Conservation (phyloP, 2,329 filamentous ascomycete species). For the Sclerotinia minor region DNA sequence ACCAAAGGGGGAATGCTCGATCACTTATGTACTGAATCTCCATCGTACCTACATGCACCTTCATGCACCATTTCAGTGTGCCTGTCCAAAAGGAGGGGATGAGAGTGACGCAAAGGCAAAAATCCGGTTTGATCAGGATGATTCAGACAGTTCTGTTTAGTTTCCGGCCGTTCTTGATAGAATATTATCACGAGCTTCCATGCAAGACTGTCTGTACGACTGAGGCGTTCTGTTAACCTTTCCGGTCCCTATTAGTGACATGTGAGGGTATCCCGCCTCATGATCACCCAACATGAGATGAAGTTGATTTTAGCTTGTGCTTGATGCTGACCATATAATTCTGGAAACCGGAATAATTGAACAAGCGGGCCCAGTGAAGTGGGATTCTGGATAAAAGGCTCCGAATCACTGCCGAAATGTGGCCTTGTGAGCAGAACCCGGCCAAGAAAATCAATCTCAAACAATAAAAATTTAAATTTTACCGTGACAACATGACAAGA, state of each 20-base stretch:
- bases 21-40: slow-evolving; percentile 4
- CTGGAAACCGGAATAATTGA: slow-evolving; percentile 20
- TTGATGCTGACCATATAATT: slow-evolving; percentile 5
- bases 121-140: neutral
- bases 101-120: neutral
- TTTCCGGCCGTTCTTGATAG: neutral
- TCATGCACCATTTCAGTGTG: neutral
- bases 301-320: slow-evolving; percentile 16
- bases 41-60: neutral
- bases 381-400: slow-evolving; percentile 9
- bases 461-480: neutral
- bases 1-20: neutral
- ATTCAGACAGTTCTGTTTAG: neutral
- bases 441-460: slow-evolving; percentile 13
- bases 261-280: slow-evolving; percentile 21
- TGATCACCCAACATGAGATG: slow-evolving; percentile 20
- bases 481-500: slow-evolving; percentile 11
- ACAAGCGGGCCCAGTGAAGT: slow-evolving; percentile 23
- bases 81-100: neutral
- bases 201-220: neutral
- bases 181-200: slow-evolving; percentile 16
- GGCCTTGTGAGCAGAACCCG: slow-evolving; percentile 23
- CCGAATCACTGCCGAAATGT: slow-evolving; percentile 25
- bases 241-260: neutral
- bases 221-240: neutral